Evolutionary conservation across 2,329 filamentous ascomycete genomes (phyloP), one percentile per base, ranked within the genome.

Genomic region (Fusarium pilosicola): DNA sequence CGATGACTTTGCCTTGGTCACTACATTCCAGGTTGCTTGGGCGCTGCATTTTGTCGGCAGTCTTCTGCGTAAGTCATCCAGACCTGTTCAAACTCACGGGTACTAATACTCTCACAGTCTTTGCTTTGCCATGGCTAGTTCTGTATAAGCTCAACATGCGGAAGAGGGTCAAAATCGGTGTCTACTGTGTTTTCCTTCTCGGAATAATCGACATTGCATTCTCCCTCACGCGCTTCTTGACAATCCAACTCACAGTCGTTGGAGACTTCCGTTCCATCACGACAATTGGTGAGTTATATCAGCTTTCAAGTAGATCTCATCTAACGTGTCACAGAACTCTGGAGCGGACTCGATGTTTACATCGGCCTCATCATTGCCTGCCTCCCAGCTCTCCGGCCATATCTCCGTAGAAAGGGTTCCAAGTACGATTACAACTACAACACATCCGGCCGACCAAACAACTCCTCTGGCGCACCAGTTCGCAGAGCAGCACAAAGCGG

Each of bases 351-450:
- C 9, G 75, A 77, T 5, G 61, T 32, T 12, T 70, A 72, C 4
- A 59, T 77, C 3, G 72, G 71, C 2, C 63, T 77, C 3, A 75
- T 77, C 12, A 54, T 77, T 5, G 74, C 75, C 2, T 77, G 74
- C 12, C 62, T 77, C 2, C 75, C 75, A 2, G 65, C 75, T 17
- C 68, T 77, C 0, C 63, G 75, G 1, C 75, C 75, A 13, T 77
- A 72, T 17, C 71, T 77, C 13, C 67, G 54, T 2, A 44, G 48
- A 22, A 65, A 65, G 24, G 58, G 45, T 7, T 52, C 60, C 22
- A 60, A 60, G 15, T 65, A 59, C 38, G 49, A 65, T 1, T 75
- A 75, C 38, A 46, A 36, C n/a, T 61, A 70, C 55, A 49, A 58
- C 30, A 28, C 32, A 17, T 75, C 73, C 1, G 60, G 46, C 8